Evolutionary conservation across 805 yeast species (phyloP).

Genomic region (Ogataea nitratoaversa): DNA sequence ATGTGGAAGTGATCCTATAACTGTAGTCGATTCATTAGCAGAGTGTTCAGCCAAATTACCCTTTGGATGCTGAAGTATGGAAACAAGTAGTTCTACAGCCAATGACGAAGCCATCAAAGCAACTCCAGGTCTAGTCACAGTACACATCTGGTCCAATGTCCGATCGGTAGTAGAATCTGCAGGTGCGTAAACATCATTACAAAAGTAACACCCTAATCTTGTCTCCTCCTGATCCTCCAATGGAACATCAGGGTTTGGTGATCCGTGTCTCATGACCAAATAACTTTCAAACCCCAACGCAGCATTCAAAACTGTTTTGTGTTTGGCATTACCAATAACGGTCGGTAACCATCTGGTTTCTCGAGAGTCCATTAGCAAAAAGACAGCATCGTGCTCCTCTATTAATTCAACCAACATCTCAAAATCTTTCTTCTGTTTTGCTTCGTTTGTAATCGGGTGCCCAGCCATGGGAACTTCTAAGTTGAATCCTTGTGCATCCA

Average conservation of each 20-base stretch:
- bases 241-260: slow-evolving; percentile 22
- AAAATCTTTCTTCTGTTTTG: slow-evolving; percentile 46
- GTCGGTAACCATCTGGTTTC: slow-evolving; percentile 99
- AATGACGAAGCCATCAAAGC: slow-evolving; percentile 83
- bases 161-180: slow-evolving; percentile 81
- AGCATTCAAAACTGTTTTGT: slow-evolving; percentile 80
- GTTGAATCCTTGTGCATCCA: slow-evolving; percentile 54
- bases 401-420: slow-evolving; percentile 50
- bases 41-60: slow-evolving; percentile 39
- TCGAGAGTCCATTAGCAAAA: slow-evolving; percentile 86
- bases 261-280: slow-evolving; percentile 92
- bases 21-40: slow-evolving; percentile 25
- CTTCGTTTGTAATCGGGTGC: slow-evolving; percentile 67
- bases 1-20: slow-evolving; percentile 77
- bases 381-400: slow-evolving; percentile 68
- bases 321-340: slow-evolving; percentile 59
- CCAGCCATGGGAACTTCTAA: slow-evolving; percentile 96
- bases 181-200: slow-evolving; percentile 95
- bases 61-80: slow-evolving; percentile 64
- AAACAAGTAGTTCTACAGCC: slow-evolving; percentile 79
- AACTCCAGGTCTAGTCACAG: slow-evolving; percentile 96
- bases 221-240: slow-evolving; percentile 25
- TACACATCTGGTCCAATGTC: slow-evolving; percentile 96
- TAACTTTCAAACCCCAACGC: slow-evolving; percentile 95
- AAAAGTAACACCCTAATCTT: slow-evolving; percentile 87